Percentiles rank a stretch among this genome's conserved stretches.
These are phyloP conservation scores for Fusarium lyarnte DNA, from an alignment of 2,329 filamentous ascomycete species.

Conservation along the genomic window DNA sequence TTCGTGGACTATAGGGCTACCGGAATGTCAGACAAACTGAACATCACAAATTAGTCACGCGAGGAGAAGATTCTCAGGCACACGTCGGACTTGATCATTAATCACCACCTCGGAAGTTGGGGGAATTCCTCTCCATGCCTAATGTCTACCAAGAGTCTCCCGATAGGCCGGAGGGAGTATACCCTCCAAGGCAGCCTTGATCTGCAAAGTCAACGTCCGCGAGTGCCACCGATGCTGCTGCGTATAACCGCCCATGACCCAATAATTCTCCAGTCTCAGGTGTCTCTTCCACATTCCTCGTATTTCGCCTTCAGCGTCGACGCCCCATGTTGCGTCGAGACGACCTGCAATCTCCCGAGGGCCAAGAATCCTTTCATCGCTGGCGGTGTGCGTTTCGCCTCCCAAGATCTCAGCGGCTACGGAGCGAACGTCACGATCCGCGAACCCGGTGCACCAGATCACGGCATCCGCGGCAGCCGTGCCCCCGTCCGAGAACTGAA, in stretches of 20 bases:
- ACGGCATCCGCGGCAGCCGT: constrained; percentile 4
- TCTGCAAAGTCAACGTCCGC: constrained; percentile 24
- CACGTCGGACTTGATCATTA: not conserved
- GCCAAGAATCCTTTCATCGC: not conserved
- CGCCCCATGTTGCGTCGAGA: constrained; percentile 22
- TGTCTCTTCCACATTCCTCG: constrained; percentile 36
- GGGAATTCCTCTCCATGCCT: not conserved
- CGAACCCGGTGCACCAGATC: constrained; percentile 28
- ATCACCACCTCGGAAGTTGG: not conserved
- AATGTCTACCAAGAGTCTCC: not conserved
- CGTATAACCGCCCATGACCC: constrained; percentile 27
- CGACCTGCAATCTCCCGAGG: not conserved
- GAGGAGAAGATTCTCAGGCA: fast-evolving
- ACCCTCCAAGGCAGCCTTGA: constrained; percentile 21
- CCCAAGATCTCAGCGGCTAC: not conserved
- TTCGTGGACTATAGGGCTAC: not conserved
- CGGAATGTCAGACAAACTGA: fast-evolving
- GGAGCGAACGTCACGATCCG: constrained; percentile 7
- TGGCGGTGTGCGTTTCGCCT: fast-evolving
- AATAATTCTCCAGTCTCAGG: constrained; percentile 18
- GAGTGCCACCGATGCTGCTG: constrained; percentile 34
- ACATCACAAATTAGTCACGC: fast-evolving
- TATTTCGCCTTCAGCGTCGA: constrained; percentile 27
- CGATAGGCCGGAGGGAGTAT: constrained; percentile 25
- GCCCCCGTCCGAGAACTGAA: constrained; percentile 19